Percentiles rank a stretch among this genome's conserved stretches.
Conservation (phyloP, 2,329 filamentous ascomycete species). For the Neofusicoccum parvum region DNA sequence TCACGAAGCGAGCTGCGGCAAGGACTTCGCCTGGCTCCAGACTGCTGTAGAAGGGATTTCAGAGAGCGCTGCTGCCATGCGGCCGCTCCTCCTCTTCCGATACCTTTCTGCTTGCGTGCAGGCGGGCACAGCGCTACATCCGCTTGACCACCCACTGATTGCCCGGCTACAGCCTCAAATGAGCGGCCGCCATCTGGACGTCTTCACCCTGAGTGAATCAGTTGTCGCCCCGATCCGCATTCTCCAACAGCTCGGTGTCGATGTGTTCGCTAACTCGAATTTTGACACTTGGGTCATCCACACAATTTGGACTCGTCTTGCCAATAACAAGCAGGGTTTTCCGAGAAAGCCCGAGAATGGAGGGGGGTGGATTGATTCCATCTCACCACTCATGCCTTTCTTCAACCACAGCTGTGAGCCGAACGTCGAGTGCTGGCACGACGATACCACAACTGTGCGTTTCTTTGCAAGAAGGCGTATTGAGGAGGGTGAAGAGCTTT, state of each 20-base stretch:
- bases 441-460: constrained; percentile 22
- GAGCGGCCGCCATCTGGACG: constrained; percentile 29
- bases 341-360: constrained; percentile 24
- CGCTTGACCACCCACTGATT: constrained; percentile 32
- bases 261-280: constrained; percentile 30
- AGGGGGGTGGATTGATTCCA: constrained; percentile 31
- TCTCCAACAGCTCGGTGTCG: constrained; percentile 32
- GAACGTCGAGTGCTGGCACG: constrained; percentile 29
- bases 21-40: constrained; percentile 32
- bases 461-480: constrained; percentile 24
- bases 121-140: constrained; percentile 26
- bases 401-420: constrained; percentile 39
- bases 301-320: constrained; percentile 34
- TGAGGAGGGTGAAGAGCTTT: constrained; percentile 22
- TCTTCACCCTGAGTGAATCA: constrained; percentile 34
- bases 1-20: constrained; percentile 32
- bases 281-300: constrained; percentile 37
- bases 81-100: constrained; percentile 32
- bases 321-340: constrained; percentile 38
- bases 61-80: constrained; percentile 27
- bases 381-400: constrained; percentile 33
- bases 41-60: constrained; percentile 22
- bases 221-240: constrained; percentile 31
- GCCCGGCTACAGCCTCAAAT: constrained; percentile 34
- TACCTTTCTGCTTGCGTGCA: constrained; percentile 32